Evolutionary conservation across 495 filamentous ascomycete species (phyloP), one percentile per base, ranked within the genome.

Genomic region (Xylaria bambusicola): DNA sequence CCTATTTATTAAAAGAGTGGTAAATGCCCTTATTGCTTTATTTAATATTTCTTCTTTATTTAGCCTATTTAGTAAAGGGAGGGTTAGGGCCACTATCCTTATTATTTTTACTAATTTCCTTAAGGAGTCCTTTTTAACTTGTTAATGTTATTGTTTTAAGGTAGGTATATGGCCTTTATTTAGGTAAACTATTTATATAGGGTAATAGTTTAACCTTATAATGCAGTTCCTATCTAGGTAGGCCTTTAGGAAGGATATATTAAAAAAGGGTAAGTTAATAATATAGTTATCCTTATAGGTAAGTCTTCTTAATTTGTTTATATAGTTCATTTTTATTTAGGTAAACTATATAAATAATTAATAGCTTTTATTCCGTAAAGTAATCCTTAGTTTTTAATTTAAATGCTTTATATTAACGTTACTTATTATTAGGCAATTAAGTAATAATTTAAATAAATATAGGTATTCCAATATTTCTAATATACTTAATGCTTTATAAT

Each of bases 371-470:
- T 46, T 46, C 23, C 23, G 2, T 21, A 46, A 21, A 21, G 13
- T 26, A 21, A 46, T 21, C 8, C 15, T 46, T 21, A 46, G 42
- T 26, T 46, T 46, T 46, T 46, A 46, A 13, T 46, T 46, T 21
- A 46, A 21, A 46, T 12, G 23, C 13, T 46, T 46, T 46, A 46
- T 46, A 46, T 46, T 46, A 21, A 26, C 15, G 23, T 46, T 46
- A 21, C 23, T 46, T 5, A 13, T 13, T 46, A 46, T 21, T 21
- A 46, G 23, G 17, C 23, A 46, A 3, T 21, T 46, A 21, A 21
- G 23, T 46, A 46, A 26, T 5, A 12, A n/a, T 26, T 46, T 46
- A 21, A 46, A 13, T 13, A 46, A 6, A 26, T 26, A 46, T 6
- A 46, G 4, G 15, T 20, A 46, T 20, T 46, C 2, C 4, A 46